These are phyloP conservation scores for Metrosideros polymorpha DNA, from an alignment of 441 rosid genomes.

Conservation along the genomic window DNA sequence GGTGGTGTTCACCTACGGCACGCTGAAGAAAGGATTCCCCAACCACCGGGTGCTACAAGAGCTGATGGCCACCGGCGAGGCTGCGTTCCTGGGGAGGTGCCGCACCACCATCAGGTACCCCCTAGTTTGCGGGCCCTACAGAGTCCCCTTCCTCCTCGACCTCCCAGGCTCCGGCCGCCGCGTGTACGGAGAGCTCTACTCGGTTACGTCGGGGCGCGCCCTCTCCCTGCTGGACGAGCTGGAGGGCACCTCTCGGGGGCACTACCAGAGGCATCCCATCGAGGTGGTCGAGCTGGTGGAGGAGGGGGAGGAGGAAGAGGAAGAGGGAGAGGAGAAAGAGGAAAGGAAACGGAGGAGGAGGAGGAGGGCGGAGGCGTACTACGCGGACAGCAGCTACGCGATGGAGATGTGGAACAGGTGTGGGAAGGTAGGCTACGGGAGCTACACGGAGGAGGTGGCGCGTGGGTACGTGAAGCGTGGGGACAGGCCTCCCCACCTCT, in stretches of 20 bases:
- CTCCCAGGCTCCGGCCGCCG: constrained; percentile 41
- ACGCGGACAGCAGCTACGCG: constrained; percentile 51
- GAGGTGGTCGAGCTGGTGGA: not conserved
- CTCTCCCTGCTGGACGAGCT: constrained; percentile 56
- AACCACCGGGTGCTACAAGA: constrained; percentile 52
- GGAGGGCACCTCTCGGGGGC: constrained; percentile 54
- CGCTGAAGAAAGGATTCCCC: constrained; percentile 51
- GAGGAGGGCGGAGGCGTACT: constrained; percentile 60
- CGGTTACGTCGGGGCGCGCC: constrained; percentile 34
- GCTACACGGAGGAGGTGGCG: constrained; percentile 54
- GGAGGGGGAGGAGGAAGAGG: not conserved
- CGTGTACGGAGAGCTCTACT: constrained; percentile 65
- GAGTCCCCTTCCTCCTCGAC: constrained; percentile 76
- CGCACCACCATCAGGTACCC: constrained; percentile 22
- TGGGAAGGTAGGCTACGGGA: constrained; percentile 26
- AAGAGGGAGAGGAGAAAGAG: constrained; percentile 53
- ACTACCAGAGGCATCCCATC: constrained; percentile 48
- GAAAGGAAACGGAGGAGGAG: constrained; percentile 33
- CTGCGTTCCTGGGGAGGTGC: constrained; percentile 31
- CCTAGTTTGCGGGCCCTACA: constrained; percentile 73
- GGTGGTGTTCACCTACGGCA: constrained; percentile 58
- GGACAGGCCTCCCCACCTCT: constrained; percentile 56
- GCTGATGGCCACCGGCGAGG: constrained; percentile 36
- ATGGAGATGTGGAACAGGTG: constrained; percentile 55
- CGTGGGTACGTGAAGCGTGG: constrained; percentile 58